Base-by-base conservation (phyloP, 192 early-diverging fungal genomes). In the Podila horticola region DNA sequence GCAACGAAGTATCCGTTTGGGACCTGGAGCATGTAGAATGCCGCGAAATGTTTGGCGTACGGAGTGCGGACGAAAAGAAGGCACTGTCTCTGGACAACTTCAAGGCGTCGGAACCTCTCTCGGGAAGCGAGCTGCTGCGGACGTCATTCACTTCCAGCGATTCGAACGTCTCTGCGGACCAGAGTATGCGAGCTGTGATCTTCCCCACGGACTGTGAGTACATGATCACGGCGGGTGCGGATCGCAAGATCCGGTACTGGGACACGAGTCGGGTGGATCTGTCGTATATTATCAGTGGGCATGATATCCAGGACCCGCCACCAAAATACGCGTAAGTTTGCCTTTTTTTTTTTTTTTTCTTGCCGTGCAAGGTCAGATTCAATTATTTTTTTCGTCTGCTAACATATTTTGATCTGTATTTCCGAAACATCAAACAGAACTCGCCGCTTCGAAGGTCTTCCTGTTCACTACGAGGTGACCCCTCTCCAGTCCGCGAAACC, bases 171-270 rank as follows among this genome's bases (percentile, higher is more conserved):
- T 74, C 84, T n/a, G 82, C 79, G 20, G 90, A 86, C 64, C 88
- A 88, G 58, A 87, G 86, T 12, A 85, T 94, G 26, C 86, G 88
- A n/a, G 88, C 90, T 4, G 67, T 94, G 11, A 82, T 88, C n/a
- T 87, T 86, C 60, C 81, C 86, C 2, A 58, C 74, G 13, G 86
- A 92, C 36, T 85, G 85, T 30, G 69, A 85, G 22, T 93, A 87
- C 66, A 89, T 98, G 84, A 82, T 98, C 26, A 90, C 93, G 1
- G 94, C 84, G 1, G 94, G 95, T 7, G 91, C 90, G 6, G 97
- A 98, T 84, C 89, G 94, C 38, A 95, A 96, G 81, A 82, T 98
- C 34, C 84, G 96, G n/a, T 94, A 92, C 67, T 95, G 95, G 94
- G 92, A 96, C 72, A 85, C 86, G 24, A 83, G 82, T 9, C 76